Conservation (phyloP, 352 stramenopile species). For the Pseudoperonospora humuli region DNA sequence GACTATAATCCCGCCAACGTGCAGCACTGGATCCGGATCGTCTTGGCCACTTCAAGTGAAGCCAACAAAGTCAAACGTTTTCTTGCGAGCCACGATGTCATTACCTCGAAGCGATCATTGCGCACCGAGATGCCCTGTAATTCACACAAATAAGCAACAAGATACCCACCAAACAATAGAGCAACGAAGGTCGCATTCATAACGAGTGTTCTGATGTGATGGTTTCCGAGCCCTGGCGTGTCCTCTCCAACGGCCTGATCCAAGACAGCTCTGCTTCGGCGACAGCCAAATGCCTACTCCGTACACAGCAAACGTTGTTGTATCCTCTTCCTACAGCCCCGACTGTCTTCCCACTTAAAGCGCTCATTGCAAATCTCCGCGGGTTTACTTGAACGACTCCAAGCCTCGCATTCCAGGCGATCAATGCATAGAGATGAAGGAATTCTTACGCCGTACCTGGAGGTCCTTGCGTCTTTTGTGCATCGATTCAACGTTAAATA, state of each 20-base stretch:
- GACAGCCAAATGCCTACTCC: conserved; percentile 9
- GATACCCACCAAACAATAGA: conserved; percentile 11
- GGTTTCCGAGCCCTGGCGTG: conserved; percentile 5
- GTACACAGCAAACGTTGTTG: conserved; percentile 8
- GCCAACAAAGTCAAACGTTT: conserved; percentile 32
- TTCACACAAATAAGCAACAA: conserved; percentile 13
- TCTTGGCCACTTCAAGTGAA: conserved; percentile 43
- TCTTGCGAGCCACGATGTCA: conserved; percentile 21
- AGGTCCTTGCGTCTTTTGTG: conserved; percentile 52
- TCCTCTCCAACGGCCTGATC: conserved; percentile 8
- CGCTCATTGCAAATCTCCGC: background rate
- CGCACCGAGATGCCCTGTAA: conserved; percentile 7
- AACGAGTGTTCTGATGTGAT: conserved; percentile 23
- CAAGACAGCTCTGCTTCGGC: conserved; percentile 5
- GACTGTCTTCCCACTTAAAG: background rate
- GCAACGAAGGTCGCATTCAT: conserved; percentile 33
- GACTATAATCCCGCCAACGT: conserved; percentile 54
- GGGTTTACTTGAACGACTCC: conserved; percentile 3
- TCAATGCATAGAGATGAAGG: conserved; percentile 7
- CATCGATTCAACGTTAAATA: conserved; percentile 20
- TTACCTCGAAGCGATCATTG: background rate
- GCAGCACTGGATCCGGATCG: conserved; percentile 49
- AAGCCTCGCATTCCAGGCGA: conserved; percentile 10
- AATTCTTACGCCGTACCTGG: conserved; percentile 48
- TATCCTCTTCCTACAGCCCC: conserved; percentile 1